These are phyloP conservation scores for Apiospora pterosperma DNA, from an alignment of 2,329 filamentous ascomycete genomes.

Conservation along the genomic window DNA sequence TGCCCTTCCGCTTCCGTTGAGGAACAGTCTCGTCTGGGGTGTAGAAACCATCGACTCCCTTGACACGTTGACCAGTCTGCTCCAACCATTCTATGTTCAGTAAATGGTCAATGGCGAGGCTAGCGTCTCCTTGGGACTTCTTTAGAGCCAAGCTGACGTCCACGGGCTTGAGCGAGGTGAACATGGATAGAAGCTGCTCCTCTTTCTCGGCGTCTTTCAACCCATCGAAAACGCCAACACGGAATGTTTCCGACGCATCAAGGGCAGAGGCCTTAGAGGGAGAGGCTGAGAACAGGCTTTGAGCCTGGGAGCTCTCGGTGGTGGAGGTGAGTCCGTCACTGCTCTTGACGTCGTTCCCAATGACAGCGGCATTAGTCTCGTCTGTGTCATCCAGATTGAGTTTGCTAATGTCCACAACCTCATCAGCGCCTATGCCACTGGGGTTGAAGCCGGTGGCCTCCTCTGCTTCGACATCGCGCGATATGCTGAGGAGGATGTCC, in stretches of 20 bases:
- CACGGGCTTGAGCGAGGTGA: conserved; percentile 63
- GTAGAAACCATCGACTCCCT: conserved; percentile 81
- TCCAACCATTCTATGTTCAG: conserved; percentile 77
- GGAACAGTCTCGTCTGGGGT: conserved; percentile 42
- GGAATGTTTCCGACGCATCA: conserved; percentile 21
- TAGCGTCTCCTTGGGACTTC: conserved; percentile 64
- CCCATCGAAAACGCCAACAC: conserved; percentile 28
- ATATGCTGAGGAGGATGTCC: conserved; percentile 61
- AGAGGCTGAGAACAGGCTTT: conserved; percentile 16
- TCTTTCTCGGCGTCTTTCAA: conserved; percentile 61
- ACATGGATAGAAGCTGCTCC: conserved; percentile 63
- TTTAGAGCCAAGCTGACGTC: conserved; percentile 65
- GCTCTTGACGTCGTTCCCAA: conserved; percentile 23
- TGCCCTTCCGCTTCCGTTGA: conserved; percentile 19
- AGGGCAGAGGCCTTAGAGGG: conserved; percentile 17
- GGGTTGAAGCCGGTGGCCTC: conserved; percentile 77
- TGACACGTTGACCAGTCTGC: conserved; percentile 58
- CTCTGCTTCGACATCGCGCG: conserved; percentile 59
- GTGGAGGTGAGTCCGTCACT: conserved; percentile 20
- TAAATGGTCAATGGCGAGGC: conserved; percentile 72
- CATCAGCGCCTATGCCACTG: conserved; percentile 60
- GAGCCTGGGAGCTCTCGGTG: conserved; percentile 21
- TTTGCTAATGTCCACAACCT: conserved; percentile 16
- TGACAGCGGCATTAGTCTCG: conserved; percentile 8
- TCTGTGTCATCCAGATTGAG: conserved; percentile 10